Conservation (phyloP, 805 yeast genomes). For the Helenozyma rhizophorensis region DNA sequence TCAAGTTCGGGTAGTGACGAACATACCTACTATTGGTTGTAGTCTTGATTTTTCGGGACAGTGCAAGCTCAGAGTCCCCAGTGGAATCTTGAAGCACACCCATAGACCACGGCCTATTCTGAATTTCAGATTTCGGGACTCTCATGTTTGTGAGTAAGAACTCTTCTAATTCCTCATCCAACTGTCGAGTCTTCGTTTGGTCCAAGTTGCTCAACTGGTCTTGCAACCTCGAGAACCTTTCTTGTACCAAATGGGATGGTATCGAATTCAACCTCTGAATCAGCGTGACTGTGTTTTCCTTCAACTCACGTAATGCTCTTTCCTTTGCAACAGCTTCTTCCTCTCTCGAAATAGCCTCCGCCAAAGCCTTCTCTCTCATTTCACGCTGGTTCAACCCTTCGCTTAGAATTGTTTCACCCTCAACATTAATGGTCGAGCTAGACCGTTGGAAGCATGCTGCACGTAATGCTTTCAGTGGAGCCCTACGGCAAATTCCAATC, state of each 20-base stretch:
- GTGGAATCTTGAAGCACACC: no score
- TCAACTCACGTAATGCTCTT: constrained; percentile 31
- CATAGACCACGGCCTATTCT: constrained; percentile 33
- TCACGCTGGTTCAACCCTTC: no score
- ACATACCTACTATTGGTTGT: constrained; percentile 29
- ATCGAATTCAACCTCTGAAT: constrained; percentile 31
- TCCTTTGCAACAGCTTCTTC: constrained; percentile 35
- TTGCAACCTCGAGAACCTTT: constrained; percentile 28
- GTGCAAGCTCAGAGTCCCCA: constrained; percentile 7
- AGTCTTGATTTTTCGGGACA: constrained; percentile 20
- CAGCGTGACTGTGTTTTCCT: constrained; percentile 20
- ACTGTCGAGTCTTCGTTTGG: constrained; percentile 31
- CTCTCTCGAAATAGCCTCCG: constrained; percentile 41
- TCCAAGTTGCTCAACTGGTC: constrained; percentile 25
- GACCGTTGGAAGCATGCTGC: no score
- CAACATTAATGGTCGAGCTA: no score
- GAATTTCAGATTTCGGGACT: constrained; percentile 26
- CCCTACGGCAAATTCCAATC: no score
- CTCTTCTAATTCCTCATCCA: constrained; percentile 38
- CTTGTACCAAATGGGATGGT: constrained; percentile 27
- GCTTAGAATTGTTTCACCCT: no score
- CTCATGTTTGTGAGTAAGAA: constrained; percentile 31
- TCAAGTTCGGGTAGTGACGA: constrained; percentile 54
- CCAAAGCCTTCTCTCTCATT: constrained; percentile 36
- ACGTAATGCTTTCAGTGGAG: no score